Base-by-base conservation (phyloP, 805 yeast species). In the Saturnispora kantuleensis region DNA sequence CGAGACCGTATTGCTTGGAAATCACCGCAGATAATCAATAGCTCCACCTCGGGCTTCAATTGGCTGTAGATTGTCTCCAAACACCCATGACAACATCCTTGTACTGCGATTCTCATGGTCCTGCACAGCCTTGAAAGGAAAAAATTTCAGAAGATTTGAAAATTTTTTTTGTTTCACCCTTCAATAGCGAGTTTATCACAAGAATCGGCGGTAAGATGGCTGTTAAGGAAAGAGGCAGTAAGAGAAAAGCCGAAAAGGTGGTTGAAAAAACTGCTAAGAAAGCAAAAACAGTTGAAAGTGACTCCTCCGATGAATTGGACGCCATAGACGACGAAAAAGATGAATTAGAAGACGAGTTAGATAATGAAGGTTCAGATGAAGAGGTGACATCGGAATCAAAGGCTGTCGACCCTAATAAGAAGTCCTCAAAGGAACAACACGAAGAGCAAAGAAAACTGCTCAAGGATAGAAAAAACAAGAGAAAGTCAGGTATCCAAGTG, bases 1-100 rank as follows among this genome's bases (percentile, higher is more conserved):
- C 55, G 52, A 50, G 74, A 71, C 44, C 97, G 63, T 3, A 86
- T 56, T 1, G 95, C 82, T 63, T 93, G 96, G 58, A 93, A 84
- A 60, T 93, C 98, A 0, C 98, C 98, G 51, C 95, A 79, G 3
- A 93, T 79, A 3, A 93, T 64, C 13, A 93, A 70, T 1, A 84
- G 60, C 31, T 81, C 84, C 0, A 78, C 72, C 3, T 67, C 52
- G 4, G 42, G 38, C 2, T 47, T 46, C 17, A 52, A 48, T 4
- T 41, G 50, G 37, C 54, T 39, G 55, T 86, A 87, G 2, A 88
- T 80, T 12, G 56, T 52, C 49, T 77, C 65, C 33, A 89, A 70
- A 42, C 76, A 81, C 2, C 97, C 96, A 62, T 89, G 97, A 51
- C 94, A 78, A 56, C 97, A 89, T 9, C 97, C 97, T 56, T 84